A percentile compares a stretch with the other conserved stretches of the same genome.
Conservation (phyloP, 805 yeast genomes). For the Hanseniaspora jakobsenii region DNA sequence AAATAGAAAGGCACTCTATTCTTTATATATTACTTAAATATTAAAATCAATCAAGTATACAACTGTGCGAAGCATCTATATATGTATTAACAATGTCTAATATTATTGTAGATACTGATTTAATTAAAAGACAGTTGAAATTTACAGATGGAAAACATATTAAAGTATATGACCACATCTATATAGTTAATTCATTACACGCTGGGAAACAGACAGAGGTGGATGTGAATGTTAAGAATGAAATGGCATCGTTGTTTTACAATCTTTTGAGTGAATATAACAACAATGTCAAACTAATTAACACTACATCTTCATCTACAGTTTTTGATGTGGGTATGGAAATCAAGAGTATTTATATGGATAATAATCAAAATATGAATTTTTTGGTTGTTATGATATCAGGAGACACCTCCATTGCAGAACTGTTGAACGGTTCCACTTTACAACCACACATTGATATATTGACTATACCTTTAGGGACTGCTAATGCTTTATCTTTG, state of each 20-base stretch:
- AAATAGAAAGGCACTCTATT: too few relatives aligned
- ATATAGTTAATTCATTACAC: conserved; percentile 2
- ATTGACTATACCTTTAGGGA: conserved; percentile 8
- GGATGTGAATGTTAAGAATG: not conserved
- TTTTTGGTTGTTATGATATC: conserved; percentile 4
- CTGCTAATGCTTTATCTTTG: conserved; percentile 13
- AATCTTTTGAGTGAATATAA: not conserved
- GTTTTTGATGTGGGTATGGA: too few relatives aligned
- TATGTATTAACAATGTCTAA: too few relatives aligned
- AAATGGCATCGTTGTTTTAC: not conserved
- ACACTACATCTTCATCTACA: not conserved
- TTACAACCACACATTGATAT: not conserved
- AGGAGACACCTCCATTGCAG: conserved; percentile 11
- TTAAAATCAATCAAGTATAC: too few relatives aligned
- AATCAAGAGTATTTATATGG: too few relatives aligned
- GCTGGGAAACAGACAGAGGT: conserved; percentile 7
- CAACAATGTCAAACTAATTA: not conserved
- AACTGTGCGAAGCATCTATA: too few relatives aligned
- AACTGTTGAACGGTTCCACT: conserved; percentile 5
- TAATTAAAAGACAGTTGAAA: not conserved
- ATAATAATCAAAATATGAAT: too few relatives aligned
- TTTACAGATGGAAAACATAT: not conserved
- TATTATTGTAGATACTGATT: not conserved
- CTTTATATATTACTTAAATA: too few relatives aligned
- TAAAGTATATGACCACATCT: conserved; percentile 2